phyloP scores from a whole-genome alignment of 2,329 filamentous ascomycete genomes.

The Talaromyces albobiverticillius region DNA sequence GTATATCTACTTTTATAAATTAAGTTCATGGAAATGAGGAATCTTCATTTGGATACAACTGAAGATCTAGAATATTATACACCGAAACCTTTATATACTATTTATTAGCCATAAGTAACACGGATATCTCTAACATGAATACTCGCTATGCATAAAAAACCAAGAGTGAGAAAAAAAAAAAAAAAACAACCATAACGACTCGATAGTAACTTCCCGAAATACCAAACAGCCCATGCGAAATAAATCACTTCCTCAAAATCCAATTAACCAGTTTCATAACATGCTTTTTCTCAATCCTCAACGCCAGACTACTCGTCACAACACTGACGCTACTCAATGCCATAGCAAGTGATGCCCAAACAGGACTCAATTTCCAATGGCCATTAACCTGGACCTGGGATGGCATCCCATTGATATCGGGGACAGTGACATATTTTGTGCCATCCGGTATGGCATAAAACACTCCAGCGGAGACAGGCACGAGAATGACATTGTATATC shows the following conservation, averaged over 20 bases:
- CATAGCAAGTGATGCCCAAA: conserved; percentile 89
- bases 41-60: no score
- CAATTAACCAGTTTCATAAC: not conserved
- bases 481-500: conserved; percentile 73
- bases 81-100: no score
- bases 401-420: conserved; percentile 22
- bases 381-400: conserved; percentile 28
- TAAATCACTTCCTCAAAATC: not conserved
- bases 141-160: no score
- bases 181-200: no score
- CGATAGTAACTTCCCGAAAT: no score
- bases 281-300: conserved; percentile 52
- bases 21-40: no score
- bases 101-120: no score
- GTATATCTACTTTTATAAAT: no score
- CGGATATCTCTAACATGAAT: no score
- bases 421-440: conserved; percentile 30
- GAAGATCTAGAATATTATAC: no score
- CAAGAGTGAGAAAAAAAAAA: no score
- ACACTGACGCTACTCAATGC: conserved; percentile 88
- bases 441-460: conserved; percentile 61
- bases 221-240: no score
- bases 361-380: conserved; percentile 48
- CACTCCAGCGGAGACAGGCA: conserved; percentile 78
- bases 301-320: conserved; percentile 72